phyloP scores from a whole-genome alignment of 108 stramenopile species.

The Schizochytrium sp. region DNA sequence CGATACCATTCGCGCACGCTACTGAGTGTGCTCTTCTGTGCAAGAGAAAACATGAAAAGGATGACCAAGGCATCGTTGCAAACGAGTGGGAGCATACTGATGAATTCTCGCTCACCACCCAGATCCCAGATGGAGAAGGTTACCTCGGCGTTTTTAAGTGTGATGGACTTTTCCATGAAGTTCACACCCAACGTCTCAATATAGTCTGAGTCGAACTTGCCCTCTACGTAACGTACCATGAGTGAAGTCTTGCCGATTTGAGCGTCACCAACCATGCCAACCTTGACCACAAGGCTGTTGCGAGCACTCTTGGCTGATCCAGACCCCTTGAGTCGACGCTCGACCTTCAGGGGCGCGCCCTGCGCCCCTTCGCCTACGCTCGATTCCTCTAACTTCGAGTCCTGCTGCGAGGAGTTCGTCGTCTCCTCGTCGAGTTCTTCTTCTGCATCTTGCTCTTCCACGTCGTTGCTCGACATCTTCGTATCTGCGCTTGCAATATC shows the following conservation, averaged over 20 bases:
- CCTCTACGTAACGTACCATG: slow-evolving; percentile 80
- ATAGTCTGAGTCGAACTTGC: slow-evolving; percentile 79
- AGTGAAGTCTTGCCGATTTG: slow-evolving; percentile 79
- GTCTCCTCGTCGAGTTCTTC: no score
- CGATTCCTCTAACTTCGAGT: no score
- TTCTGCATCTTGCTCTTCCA: no score
- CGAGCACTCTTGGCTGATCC: slow-evolving; percentile 16
- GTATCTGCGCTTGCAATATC: no score
- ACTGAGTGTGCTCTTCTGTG: slow-evolving; percentile 59
- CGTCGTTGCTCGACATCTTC: no score
- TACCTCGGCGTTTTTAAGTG: slow-evolving; percentile 75
- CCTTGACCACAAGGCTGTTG: slow-evolving; percentile 60
- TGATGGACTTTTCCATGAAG: slow-evolving; percentile 80
- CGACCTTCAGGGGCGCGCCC: slow-evolving; percentile 8
- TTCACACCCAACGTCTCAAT: slow-evolving; percentile 80
- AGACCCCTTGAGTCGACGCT: neutral
- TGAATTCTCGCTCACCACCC: slow-evolving; percentile 77
- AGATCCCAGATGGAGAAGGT: slow-evolving; percentile 81
- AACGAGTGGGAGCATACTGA: slow-evolving; percentile 77
- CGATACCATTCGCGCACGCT: slow-evolving; percentile 77
- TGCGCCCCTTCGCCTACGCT: no score
- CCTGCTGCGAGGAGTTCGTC: no score
- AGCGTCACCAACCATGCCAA: slow-evolving; percentile 66
- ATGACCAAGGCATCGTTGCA: slow-evolving; percentile 78
- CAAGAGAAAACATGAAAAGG: slow-evolving; percentile 79